Percentiles rank a stretch among this genome's conserved stretches.
Conservation (phyloP, 148 eudicot species). For the Chenopodium album region DNA sequence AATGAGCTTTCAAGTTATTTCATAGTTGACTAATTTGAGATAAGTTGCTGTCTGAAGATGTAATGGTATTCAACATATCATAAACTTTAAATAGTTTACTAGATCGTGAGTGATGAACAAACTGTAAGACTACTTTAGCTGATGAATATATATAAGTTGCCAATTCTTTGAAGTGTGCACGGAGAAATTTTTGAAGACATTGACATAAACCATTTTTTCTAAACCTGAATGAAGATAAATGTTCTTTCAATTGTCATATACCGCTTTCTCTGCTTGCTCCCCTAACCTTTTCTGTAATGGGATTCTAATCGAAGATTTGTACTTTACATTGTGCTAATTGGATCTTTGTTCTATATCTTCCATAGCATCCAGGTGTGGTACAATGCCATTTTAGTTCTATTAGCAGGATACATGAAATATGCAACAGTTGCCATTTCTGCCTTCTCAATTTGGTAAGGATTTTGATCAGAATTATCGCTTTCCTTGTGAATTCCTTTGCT, state of each 20-base stretch:
- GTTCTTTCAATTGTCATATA: background rate
- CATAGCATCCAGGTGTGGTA: slow-evolving; percentile 75
- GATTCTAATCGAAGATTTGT: background rate
- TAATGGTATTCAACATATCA: background rate
- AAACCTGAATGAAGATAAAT: background rate
- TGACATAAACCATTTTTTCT: background rate
- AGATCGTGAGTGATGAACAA: background rate
- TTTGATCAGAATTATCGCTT: background rate
- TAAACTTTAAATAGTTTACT: no score
- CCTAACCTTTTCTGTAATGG: background rate
- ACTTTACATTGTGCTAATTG: background rate
- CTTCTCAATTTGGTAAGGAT: slow-evolving; percentile 64
- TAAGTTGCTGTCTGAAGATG: background rate
- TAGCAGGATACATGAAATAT: slow-evolving; percentile 65
- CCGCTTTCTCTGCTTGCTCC: background rate
- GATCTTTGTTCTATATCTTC: background rate
- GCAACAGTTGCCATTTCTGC: slow-evolving; percentile 72
- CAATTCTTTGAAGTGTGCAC: background rate
- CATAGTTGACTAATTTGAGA: no score
- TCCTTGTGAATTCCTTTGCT: background rate
- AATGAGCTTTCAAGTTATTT: no score
- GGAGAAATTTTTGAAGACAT: background rate
- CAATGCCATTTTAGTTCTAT: slow-evolving; percentile 56
- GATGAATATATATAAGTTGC: no score
- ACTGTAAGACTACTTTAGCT: background rate